Percentiles rank a stretch among this genome's conserved stretches.
Conservation (phyloP, 768 basidiomycete species). For the Boletellus ananas region DNA sequence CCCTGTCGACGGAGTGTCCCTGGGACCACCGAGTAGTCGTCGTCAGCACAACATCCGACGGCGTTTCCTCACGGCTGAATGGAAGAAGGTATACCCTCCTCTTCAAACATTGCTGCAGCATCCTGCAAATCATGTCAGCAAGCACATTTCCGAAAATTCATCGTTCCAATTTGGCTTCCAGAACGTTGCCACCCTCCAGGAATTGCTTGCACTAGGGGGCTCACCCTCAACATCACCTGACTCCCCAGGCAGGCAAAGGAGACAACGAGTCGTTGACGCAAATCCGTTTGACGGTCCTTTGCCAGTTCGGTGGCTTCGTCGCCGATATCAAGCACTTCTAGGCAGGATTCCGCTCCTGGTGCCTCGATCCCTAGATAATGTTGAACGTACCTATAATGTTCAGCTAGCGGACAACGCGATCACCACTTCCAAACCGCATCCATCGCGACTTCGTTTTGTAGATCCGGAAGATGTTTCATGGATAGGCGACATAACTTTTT, state of each 20-base stretch:
- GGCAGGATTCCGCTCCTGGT: slow-evolving; percentile 54
- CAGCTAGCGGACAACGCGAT: slow-evolving; percentile 32
- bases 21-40: slow-evolving; percentile 69
- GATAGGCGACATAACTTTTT: slow-evolving; percentile 21
- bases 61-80: slow-evolving; percentile 56
- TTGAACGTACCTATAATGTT: slow-evolving; percentile 27
- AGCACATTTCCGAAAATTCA: slow-evolving; percentile 13
- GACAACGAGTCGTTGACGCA: neutral
- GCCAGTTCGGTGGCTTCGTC: slow-evolving; percentile 35
- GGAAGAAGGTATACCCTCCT: slow-evolving; percentile 56
- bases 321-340: slow-evolving; percentile 60
- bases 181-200: slow-evolving; percentile 39
- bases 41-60: slow-evolving; percentile 70
- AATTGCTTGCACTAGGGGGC: slow-evolving; percentile 45
- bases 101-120: slow-evolving; percentile 43
- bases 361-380: slow-evolving; percentile 19
- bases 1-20: slow-evolving; percentile 54
- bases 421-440: slow-evolving; percentile 13
- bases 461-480: slow-evolving; percentile 35
- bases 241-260: slow-evolving; percentile 30
- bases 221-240: slow-evolving; percentile 21
- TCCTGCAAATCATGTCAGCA: slow-evolving; percentile 3
- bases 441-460: slow-evolving; percentile 20
- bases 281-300: slow-evolving; percentile 18
- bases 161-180: slow-evolving; percentile 42